Base-by-base conservation (phyloP, 73 alveolate genomes). In the Paramecium sexaurelia region DNA sequence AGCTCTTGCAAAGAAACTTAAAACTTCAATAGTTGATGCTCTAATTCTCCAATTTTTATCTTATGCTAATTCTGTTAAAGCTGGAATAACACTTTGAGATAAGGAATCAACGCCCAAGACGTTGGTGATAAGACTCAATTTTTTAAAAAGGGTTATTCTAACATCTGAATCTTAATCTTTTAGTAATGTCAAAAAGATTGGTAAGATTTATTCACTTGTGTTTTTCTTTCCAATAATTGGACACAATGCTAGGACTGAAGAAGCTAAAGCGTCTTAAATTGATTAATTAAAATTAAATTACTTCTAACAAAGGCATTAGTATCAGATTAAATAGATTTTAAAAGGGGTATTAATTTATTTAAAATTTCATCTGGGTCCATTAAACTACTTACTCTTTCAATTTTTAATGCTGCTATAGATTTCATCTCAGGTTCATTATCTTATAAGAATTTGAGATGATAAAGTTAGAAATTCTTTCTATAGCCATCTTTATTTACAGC, bases 41-140 rank as follows among this genome's bases (percentile, higher is more conserved):
- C 94, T 66, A 5, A 88, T 88, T 88, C 94, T 88, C 94, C 94
- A 88, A 47, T 88, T 88, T 55, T 88, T 88, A 88, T 88, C 94
- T 67, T 88, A 43, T 36, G 94, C 94, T 22, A 88, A 68, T 43
- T 88, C 94, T 9, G 94, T 88, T 13, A 88, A 69, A 17, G 94
- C 94, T 19, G 94, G 94, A 41, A 88, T 82, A 33, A 88, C 87
- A 43, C 75, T 56, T 88, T 88, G 39, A 9, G 94, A 88, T 11
- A 88, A 87, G n/a, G 91, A 37, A 41, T 88, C 94, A 41, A 88
- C 87, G 1, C 94, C 94, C 29, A 88, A 36, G 0, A 88, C 91
- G 7, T 82, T 88, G 2, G 94, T 88, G 8, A 88, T 88, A 17
- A 68, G 57, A 56, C 87, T 88, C 24, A 88, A 55, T 13, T 75